phyloP scores from a whole-genome alignment of 2,329 filamentous ascomycete species.

The Arthrobotrys megalospora region DNA sequence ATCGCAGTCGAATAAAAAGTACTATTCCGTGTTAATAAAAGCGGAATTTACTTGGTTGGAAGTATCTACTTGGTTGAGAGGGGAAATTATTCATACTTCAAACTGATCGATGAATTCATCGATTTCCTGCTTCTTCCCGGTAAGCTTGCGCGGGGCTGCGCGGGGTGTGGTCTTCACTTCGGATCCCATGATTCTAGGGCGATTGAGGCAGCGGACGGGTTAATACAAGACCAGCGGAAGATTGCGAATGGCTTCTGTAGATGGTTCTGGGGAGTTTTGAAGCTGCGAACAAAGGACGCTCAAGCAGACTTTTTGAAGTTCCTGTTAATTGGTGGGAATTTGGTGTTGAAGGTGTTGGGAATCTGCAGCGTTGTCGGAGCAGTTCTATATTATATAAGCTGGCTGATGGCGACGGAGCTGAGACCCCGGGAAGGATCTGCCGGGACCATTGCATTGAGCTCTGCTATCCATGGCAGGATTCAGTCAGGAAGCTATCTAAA shows the following conservation, averaged over 20 bases:
- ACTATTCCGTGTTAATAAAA: conserved; percentile 70
- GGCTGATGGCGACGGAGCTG: background rate
- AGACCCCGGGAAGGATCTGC: no score
- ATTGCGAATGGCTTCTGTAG: background rate
- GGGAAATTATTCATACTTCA: conserved; percentile 75
- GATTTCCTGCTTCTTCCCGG: conserved; percentile 82
- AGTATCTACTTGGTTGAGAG: background rate
- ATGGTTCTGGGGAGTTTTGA: background rate
- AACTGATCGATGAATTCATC: conserved; percentile 89
- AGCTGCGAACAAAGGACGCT: background rate
- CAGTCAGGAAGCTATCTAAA: background rate
- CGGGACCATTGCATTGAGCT: no score
- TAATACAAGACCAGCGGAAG: background rate
- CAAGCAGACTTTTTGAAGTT: background rate
- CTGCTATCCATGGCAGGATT: background rate
- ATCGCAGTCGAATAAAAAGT: conserved; percentile 97
- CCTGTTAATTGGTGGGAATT: conserved; percentile 25
- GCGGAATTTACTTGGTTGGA: background rate
- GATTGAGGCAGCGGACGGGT: background rate
- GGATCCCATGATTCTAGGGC: conserved; percentile 27
- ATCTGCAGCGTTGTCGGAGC: conserved; percentile 49
- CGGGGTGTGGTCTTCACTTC: conserved; percentile 37
- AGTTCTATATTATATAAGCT: conserved; percentile 40
- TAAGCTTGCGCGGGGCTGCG: conserved; percentile 75
- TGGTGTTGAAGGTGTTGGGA: conserved; percentile 58